phyloP scores from a whole-genome alignment of 139 green algal species.

The Zygnema cylindricum region DNA sequence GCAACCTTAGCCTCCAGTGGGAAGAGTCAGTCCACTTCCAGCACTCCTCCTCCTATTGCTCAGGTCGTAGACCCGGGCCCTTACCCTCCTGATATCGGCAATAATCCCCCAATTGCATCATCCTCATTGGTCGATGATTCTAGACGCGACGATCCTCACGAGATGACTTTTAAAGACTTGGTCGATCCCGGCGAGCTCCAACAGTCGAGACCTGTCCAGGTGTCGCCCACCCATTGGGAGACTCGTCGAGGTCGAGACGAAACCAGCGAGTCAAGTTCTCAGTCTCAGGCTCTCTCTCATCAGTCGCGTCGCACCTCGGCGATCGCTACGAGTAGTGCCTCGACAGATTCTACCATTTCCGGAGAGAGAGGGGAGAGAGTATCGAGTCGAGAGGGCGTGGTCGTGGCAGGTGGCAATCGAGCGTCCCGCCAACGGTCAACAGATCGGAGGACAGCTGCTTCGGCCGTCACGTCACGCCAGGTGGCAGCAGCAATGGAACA shows the following conservation, averaged over 20 bases:
- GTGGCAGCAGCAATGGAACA: not conserved
- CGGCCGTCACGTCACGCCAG: not conserved
- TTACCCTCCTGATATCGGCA: not conserved
- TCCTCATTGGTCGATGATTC: not conserved
- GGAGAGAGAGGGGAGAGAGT: not conserved
- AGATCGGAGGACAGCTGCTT: no score
- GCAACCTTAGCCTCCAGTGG: not conserved
- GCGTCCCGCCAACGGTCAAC: no score
- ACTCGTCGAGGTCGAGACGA: not conserved
- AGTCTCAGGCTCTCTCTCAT: constrained; percentile 10
- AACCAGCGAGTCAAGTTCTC: not conserved
- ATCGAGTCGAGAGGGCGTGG: not conserved
- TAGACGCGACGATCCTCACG: not conserved
- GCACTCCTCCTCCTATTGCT: not conserved
- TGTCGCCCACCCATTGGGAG: not conserved
- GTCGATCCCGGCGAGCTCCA: not conserved
- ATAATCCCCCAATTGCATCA: not conserved
- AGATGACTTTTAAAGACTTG: constrained; percentile 1
- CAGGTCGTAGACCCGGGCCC: not conserved
- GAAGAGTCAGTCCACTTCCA: not conserved
- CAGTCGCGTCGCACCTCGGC: not conserved
- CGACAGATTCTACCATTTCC: not conserved
- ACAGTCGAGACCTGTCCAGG: not conserved
- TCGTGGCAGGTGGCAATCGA: not conserved
- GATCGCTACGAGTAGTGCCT: not conserved